phyloP scores from a whole-genome alignment of 1,284 basidiomycete species.

The Tilletia walkeri region DNA sequence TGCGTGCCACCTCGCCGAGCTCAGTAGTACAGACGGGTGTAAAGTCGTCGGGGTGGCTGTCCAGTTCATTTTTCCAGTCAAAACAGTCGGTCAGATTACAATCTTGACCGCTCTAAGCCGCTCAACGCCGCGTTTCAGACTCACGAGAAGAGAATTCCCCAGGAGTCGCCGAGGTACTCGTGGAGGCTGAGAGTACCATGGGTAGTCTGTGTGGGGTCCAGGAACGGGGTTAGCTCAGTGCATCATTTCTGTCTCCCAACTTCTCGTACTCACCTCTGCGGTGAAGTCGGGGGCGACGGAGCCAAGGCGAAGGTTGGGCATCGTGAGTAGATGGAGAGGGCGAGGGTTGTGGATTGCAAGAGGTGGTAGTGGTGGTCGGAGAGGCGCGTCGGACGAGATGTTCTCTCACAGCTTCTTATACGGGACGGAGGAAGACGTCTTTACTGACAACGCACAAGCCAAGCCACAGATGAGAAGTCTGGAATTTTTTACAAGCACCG shows the following conservation, averaged over 20 bases:
- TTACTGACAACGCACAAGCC: too few relatives aligned
- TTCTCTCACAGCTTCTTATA: too few relatives aligned
- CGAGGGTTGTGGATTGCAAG: too few relatives aligned
- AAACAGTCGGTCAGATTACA: constrained; percentile 1
- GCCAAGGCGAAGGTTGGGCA: constrained; percentile 50
- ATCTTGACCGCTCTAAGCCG: not conserved
- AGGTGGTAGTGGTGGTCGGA: not conserved
- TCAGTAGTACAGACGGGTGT: constrained; percentile 71
- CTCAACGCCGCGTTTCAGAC: not conserved
- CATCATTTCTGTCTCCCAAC: too few relatives aligned
- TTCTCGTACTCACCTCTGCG: constrained; percentile 35
- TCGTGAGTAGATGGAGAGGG: constrained; percentile 21
- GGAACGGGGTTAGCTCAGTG: constrained; percentile 19
- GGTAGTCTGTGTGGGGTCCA: not conserved
- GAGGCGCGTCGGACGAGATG: too few relatives aligned
- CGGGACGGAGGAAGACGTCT: too few relatives aligned
- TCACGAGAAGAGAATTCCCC: constrained; percentile 63
- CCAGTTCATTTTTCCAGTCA: constrained; percentile 61
- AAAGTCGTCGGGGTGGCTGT: constrained; percentile 72
- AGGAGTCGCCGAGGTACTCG: constrained; percentile 81
- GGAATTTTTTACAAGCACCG: too few relatives aligned
- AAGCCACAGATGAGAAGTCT: too few relatives aligned
- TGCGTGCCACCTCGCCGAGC: constrained; percentile 88
- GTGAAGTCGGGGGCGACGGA: constrained; percentile 52
- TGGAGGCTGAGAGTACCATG: constrained; percentile 67